Evolutionary conservation across 352 stramenopile species (phyloP).

Genomic region (Phytophthora nicotianae): DNA sequence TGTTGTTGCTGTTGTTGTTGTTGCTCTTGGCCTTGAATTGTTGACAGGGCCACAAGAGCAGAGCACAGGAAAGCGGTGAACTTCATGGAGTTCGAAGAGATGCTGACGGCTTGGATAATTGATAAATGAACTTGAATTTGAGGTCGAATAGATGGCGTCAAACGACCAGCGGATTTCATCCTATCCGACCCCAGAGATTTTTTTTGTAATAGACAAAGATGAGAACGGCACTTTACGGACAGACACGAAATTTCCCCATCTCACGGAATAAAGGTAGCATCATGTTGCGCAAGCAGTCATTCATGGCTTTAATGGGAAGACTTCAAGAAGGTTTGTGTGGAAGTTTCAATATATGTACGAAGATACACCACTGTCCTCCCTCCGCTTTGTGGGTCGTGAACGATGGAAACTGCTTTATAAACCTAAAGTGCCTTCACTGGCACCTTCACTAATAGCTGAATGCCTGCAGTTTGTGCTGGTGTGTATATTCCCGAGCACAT

Average conservation of each 20-base stretch:
- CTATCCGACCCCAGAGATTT: constrained; percentile 2
- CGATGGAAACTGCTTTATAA: no score
- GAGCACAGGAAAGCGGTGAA: constrained; percentile 3
- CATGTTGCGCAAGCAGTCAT: background rate
- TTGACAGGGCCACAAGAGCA: background rate
- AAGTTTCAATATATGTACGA: no score
- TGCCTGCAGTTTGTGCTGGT: no score
- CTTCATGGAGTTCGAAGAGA: constrained; percentile 3
- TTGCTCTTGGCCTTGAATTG: constrained; percentile 16
- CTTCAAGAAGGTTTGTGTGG: no score
- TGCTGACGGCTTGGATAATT: constrained; percentile 14
- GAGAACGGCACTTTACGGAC: background rate
- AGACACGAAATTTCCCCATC: constrained; percentile 2
- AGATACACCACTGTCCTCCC: no score
- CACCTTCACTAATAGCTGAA: no score
- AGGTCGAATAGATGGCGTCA: no score
- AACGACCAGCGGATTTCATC: constrained; percentile 1
- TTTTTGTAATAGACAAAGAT: background rate
- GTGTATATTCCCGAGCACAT: no score
- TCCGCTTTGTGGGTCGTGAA: no score
- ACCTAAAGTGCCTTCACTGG: no score
- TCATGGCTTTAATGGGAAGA: no score
- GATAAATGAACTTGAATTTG: constrained; percentile 2
- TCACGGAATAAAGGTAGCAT: background rate
- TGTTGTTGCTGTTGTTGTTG: constrained; percentile 15